Evolutionary conservation across 371 early-diverging fungal genomes (phyloP).

Genomic region (Mucor plumbeus): DNA sequence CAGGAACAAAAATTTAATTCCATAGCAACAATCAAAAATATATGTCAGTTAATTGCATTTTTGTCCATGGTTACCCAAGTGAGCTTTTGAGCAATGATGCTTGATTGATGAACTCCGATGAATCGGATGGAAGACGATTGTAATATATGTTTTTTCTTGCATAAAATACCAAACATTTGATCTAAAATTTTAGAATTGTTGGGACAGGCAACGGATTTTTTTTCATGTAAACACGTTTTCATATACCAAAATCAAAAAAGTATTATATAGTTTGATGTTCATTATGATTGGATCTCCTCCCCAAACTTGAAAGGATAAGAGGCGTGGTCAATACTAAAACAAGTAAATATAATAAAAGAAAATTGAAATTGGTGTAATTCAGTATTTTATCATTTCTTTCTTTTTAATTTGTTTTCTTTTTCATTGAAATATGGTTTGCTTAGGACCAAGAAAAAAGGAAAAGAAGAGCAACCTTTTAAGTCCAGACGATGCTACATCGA

Average conservation of each 20-base stretch:
- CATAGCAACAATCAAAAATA: no score
- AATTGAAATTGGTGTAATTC: slow-evolving; percentile 16
- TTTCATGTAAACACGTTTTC: not conserved
- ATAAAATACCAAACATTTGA: no score
- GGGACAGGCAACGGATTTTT: not conserved
- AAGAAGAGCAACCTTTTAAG: slow-evolving; percentile 27
- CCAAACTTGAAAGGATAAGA: not conserved
- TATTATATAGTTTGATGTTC: not conserved
- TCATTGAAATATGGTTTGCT: slow-evolving; percentile 25
- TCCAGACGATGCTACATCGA: slow-evolving; percentile 20
- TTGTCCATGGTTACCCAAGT: no score
- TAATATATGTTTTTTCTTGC: no score
- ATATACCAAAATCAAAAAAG: slow-evolving; percentile 1
- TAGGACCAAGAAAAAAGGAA: slow-evolving; percentile 37
- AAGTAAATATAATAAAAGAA: slow-evolving; percentile 6
- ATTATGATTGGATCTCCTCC: not conserved
- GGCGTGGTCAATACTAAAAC: slow-evolving; percentile 12
- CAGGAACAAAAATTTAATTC: no score
- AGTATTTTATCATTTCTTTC: slow-evolving; percentile 11
- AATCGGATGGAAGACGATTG: no score
- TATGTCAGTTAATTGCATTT: no score
- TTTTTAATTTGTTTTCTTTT: slow-evolving; percentile 8
- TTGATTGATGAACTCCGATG: no score
- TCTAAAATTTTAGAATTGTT: no score
- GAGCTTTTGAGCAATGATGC: no score